Base-by-base conservation (phyloP, 2,329 filamentous ascomycete genomes). In the Phialocephala subalpina region DNA sequence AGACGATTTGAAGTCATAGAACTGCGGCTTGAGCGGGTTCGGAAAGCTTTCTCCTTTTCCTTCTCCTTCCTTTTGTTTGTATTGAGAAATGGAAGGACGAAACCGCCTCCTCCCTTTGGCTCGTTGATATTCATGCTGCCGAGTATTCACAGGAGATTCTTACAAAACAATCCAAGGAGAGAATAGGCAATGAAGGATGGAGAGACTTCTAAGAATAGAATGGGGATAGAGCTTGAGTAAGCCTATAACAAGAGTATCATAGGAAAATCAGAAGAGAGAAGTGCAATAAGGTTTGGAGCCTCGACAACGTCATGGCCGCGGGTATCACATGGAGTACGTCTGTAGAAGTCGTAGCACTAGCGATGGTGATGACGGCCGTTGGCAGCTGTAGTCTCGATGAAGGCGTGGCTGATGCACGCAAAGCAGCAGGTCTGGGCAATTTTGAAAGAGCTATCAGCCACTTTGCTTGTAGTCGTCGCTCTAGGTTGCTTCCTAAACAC, bases 91-190 rank as follows among this genome's bases (percentile, higher is more conserved):
- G 72, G 69, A 18, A 74, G 47, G 27, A 67, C 64, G 47, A 74
- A 71, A 11, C 69, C 65, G 36, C 61, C 66, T 22, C 67, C 67
- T 12, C 62, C 18, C 60, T 60, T 67, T 33, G 70, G 67, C 33
- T 69, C 65, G 45, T 74, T 72, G 59, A 73, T 73, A 62, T 73
- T 74, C 71, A 74, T 73, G 14, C 8, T 67, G 55, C 42, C 9
- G 49, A 53, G 7, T 11, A 53, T 11, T 29, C 25, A 33, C 29
- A 18, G 22, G 27, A 18, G 14, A 52, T 9, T 11, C 45, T 25
- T 22, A n/a, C 4, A 25, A 22, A n/a, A 49, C 29, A 22, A 49
- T 49, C 7, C 8, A 25, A 49, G 20, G 45, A 25, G 45, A 45
- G 9, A 8, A 20, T 3, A 45, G n/a, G 18, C 42, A 45, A 45